These are phyloP conservation scores for Boletus sensibilis DNA, from an alignment of 768 basidiomycete species.

Conservation along the genomic window DNA sequence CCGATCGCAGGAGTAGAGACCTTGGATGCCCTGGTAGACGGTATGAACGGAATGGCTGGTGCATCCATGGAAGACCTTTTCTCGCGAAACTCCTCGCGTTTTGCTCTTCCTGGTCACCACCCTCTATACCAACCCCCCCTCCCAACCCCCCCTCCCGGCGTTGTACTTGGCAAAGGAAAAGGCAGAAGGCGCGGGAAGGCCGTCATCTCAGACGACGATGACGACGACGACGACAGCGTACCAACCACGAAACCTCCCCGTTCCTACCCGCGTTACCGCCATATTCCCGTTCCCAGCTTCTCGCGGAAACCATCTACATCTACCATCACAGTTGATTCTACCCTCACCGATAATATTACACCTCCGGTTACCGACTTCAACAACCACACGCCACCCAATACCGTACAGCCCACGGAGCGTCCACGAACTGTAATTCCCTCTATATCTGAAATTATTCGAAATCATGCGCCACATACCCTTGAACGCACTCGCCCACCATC, in stretches of 20 bases:
- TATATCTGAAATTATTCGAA: constrained; percentile 85
- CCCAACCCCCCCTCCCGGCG: constrained; percentile 78
- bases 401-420: constrained; percentile 26
- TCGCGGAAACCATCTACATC: constrained; percentile 30
- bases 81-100: constrained; percentile 47
- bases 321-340: constrained; percentile 31
- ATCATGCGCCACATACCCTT: constrained; percentile 62
- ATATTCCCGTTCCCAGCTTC: constrained; percentile 19
- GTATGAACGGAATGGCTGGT: constrained; percentile 90
- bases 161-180: constrained; percentile 59
- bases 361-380: constrained; percentile 9
- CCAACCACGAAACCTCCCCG: constrained; percentile 18
- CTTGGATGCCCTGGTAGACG: constrained; percentile 86
- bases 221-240: constrained; percentile 35
- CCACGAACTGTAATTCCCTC: constrained; percentile 64
- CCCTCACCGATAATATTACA: constrained; percentile 16
- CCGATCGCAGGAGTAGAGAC: constrained; percentile 78
- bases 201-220: constrained; percentile 55
- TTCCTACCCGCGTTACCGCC: constrained; percentile 20
- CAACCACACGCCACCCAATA: constrained; percentile 8
- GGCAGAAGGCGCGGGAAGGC: constrained; percentile 24
- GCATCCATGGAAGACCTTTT: constrained; percentile 54
- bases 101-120: constrained; percentile 60
- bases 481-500: constrained; percentile 48
- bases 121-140: constrained; percentile 81